Base-by-base conservation (phyloP, 2,329 filamentous ascomycete species). In the Alternaria dauci region DNA sequence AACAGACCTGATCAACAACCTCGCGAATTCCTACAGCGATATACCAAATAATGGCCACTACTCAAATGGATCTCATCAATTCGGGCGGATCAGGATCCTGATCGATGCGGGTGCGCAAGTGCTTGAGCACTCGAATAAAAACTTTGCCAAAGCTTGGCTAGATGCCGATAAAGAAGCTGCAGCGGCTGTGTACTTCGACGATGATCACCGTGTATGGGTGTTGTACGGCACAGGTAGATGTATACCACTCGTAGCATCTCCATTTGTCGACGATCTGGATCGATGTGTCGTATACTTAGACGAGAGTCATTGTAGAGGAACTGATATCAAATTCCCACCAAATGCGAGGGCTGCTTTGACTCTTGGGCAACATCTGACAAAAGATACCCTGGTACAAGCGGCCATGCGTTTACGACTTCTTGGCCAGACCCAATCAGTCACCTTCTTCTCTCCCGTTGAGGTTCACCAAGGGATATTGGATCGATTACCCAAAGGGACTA, bases 51-150 rank as follows among this genome's bases (percentile, higher is more conserved):
- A 43, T 18, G 38, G 26, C 8, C 23, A 36, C 3, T 20, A 47
- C 23, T 38, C 34, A 38, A 38, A n/a, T 6, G 34, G 34, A n/a
- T n/a, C 14, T 16, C 7, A 3, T 38, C 34, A 38, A 14, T 16
- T 7, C 7, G 47, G 66, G 0, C 50, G 12, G 46, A 87, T 88
- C 12, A 78, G 81, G 0, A 79, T 91, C 0, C 76, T 91, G 0
- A 87, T 91, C 0, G 88, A 91, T 69, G 85, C 87, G 0, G 89
- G 89, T 0, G 88, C 89, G 0, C 84, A 87, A 14, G 86, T 91
- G 14, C 71, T 91, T 0, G 88, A 91, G 66, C 85, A 87, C 78
- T 80, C 83, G 59, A 90, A 88, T 66, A 51, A 71, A 1, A 74
- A 75, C 0, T 73, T 89, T 0, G 86, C 80, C 0, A 76, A 75